Evolutionary conservation across 2,329 filamentous ascomycete genomes (phyloP).

Genomic region (Thielaviopsis euricoi): DNA sequence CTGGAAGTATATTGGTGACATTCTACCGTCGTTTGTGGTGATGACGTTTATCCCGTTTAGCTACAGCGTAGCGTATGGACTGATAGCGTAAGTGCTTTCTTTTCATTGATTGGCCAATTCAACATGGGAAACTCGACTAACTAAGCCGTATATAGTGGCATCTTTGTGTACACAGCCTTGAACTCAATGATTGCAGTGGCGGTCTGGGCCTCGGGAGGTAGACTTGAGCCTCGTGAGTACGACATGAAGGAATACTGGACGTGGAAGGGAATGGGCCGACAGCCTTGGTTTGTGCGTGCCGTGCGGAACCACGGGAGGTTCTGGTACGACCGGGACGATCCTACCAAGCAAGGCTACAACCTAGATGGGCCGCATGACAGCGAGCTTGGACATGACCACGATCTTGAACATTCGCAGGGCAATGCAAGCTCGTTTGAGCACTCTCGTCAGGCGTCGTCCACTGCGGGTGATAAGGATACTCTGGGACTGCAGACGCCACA

Average conservation of each 20-base stretch:
- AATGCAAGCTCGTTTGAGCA: conserved; percentile 11
- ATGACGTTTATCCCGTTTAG: conserved; percentile 63
- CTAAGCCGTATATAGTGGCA: conserved; percentile 21
- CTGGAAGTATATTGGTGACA: conserved; percentile 61
- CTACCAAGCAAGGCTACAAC: conserved; percentile 11
- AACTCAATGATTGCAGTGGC: conserved; percentile 30
- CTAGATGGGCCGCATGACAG: conserved; percentile 6
- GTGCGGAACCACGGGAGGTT: conserved; percentile 12
- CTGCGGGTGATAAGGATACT: conserved; percentile 9
- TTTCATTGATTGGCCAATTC: neutral
- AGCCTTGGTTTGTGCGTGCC: conserved; percentile 31
- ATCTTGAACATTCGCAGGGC: neutral
- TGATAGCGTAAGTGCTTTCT: conserved; percentile 53
- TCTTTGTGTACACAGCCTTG: conserved; percentile 38
- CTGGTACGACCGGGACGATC: conserved; percentile 9
- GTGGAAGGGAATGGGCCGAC: conserved; percentile 30
- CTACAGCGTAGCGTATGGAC: conserved; percentile 62
- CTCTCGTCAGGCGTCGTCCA: conserved; percentile 3
- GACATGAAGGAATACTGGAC: conserved; percentile 40
- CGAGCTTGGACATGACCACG: neutral
- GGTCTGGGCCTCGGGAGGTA: conserved; percentile 26
- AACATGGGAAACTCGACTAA: neutral
- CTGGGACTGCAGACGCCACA: conserved; percentile 8
- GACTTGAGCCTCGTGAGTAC: conserved; percentile 32
- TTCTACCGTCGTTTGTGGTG: conserved; percentile 59